These are phyloP conservation scores for Cercospora berteroae DNA, from an alignment of 2,329 filamentous ascomycete species.

Conservation along the genomic window DNA sequence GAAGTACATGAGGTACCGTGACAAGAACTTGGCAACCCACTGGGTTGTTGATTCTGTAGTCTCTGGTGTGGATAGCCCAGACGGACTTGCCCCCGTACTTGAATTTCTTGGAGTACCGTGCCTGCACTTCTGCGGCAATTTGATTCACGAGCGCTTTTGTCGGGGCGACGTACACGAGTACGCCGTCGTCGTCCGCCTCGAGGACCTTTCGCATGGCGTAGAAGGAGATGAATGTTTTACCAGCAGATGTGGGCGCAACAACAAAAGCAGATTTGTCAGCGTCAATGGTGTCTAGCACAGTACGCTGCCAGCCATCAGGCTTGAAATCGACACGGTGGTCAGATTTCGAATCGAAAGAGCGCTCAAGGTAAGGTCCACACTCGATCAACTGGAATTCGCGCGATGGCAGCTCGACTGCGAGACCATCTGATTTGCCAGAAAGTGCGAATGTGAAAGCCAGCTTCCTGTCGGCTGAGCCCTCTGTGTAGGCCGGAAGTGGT, in stretches of 20 bases:
- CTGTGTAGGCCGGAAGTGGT: conserved; percentile 30
- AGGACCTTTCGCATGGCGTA: conserved; percentile 79
- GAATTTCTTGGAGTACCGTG: conserved; percentile 67
- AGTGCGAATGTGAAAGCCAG: conserved; percentile 47
- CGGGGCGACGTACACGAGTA: conserved; percentile 76
- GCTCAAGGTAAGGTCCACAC: conserved; percentile 71
- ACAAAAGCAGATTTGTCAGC: conserved; percentile 68
- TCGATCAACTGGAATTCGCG: conserved; percentile 65
- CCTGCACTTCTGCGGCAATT: conserved; percentile 75
- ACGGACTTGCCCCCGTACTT: conserved; percentile 63
- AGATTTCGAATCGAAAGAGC: conserved; percentile 66
- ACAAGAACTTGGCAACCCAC: conserved; percentile 72
- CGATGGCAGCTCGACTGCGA: conserved; percentile 41
- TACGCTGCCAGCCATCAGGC: conserved; percentile 73
- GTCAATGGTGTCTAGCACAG: conserved; percentile 72
- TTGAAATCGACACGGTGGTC: conserved; percentile 70
- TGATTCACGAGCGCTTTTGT: conserved; percentile 82
- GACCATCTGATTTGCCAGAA: conserved; percentile 32
- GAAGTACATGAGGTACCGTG: conserved; percentile 73
- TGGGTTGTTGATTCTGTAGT: conserved; percentile 72
- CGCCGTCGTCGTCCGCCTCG: conserved; percentile 63
- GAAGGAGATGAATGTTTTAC: conserved; percentile 82
- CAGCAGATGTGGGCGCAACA: conserved; percentile 73
- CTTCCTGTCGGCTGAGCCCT: conserved; percentile 29
- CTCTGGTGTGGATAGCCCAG: conserved; percentile 75